phyloP scores from a whole-genome alignment of 1,284 basidiomycete species.

The Leccinum variabile region DNA sequence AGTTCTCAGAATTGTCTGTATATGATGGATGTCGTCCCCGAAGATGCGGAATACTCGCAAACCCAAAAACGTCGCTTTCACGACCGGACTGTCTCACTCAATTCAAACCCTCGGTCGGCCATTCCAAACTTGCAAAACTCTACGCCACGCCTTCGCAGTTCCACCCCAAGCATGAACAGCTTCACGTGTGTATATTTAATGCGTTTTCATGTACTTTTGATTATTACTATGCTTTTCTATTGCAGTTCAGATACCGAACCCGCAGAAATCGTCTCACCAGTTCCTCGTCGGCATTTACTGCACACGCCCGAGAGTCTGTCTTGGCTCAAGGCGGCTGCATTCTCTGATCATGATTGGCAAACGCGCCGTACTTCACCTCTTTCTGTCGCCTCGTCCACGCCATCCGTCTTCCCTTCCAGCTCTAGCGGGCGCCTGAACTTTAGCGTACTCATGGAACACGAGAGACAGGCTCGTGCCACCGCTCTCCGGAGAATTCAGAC shows the following conservation, averaged over 20 bases:
- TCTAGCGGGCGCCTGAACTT: conserved; percentile 34
- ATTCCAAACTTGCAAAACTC: conserved; percentile 7
- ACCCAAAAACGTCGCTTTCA: conserved; percentile 4
- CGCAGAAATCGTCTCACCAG: conserved; percentile 55
- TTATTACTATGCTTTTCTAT: background rate
- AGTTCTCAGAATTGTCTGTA: background rate
- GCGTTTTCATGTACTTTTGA: background rate
- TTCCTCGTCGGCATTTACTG: conserved; percentile 55
- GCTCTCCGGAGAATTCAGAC: conserved; percentile 12
- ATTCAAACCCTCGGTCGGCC: conserved; percentile 11
- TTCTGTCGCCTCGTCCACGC: conserved; percentile 46
- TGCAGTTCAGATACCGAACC: conserved; percentile 22
- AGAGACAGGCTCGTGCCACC: conserved; percentile 29
- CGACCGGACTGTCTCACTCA: conserved; percentile 20
- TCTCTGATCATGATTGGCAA: conserved; percentile 32
- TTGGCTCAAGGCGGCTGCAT: conserved; percentile 43
- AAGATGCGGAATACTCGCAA: conserved; percentile 16
- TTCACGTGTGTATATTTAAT: conserved; percentile 16
- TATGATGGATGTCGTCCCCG: conserved; percentile 21
- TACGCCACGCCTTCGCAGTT: conserved; percentile 19
- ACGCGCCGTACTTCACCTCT: conserved; percentile 40
- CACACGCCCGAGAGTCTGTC: conserved; percentile 50
- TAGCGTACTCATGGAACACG: conserved; percentile 38
- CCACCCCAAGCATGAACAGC: conserved; percentile 16
- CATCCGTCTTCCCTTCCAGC: conserved; percentile 26